phyloP scores from a whole-genome alignment of 176 grass and related monocot genomes.

The Triticum aestivum region IWGSC_CS_RefSeq_v2.1 NC_057794.1:467196001-467196500 shows the following conservation, averaged over 20 bases:
- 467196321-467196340: constrained; percentile 13
- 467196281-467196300: constrained; percentile 83
- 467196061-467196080: neutral
- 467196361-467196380: neutral
- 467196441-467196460: neutral
- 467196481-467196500: neutral
- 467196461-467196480: neutral
- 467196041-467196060: constrained; percentile 31
- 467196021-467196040: constrained; percentile 63
- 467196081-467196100: constrained; percentile 2
- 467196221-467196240: constrained; percentile 29
- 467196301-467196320: constrained; percentile 87
- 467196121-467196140: constrained; percentile 99
- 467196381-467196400: neutral
- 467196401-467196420: neutral
- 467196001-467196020: constrained; percentile 97
- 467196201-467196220: constrained; percentile 24
- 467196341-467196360: neutral
- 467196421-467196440: neutral
- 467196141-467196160: constrained; percentile 99
- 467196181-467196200: constrained; percentile 15
- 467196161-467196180: constrained; percentile 48
- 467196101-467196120: constrained; percentile 84
- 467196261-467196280: constrained; percentile 83
- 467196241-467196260: constrained; percentile 82